Evolutionary conservation across 2,329 filamentous ascomycete genomes (phyloP), one percentile per base, ranked within the genome.

Genomic region (Ophiosphaerella korrae): DNA sequence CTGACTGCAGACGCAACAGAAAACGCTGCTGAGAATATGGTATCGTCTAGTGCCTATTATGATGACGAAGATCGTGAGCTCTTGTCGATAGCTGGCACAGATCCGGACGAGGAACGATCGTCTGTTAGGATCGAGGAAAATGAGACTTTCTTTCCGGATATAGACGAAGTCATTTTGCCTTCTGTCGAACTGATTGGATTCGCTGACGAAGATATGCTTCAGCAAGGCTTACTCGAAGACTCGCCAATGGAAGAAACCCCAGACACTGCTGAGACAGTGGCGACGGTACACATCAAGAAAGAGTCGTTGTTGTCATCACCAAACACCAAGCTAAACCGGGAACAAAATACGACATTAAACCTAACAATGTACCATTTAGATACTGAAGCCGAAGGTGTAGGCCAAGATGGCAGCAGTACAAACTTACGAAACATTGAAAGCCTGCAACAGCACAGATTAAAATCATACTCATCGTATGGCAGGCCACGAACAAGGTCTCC

Each of bases 21-120:
- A 12, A 26, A 9, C 14, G 0, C 7, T 1, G 5, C 21, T 11
- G 32, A 40, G 3, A 31, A 52, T 9, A 23, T 39, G 2, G 33
- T 58, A n/a, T 53, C 60, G 2, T 62, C 63, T 3, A 60, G 55
- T 23, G 52, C 45, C 3, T 60, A 66, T 23, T 70, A 54, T 35
- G 54, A 68, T 23, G 58, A 68, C 3, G 67, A 70, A 14, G 66
- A 71, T 9, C 57, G 52, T 3, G 66, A 69, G 3, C 45, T 69
- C 1, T 40, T 70, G 7, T 70, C 67, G 2, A 33, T 71, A 9
- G 60, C 57, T 11, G 60, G 57, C 18, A 42, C 48, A 5, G 59
- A 63, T 8, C 18, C 44, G 3, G 48, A 52, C 14, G 48, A 60
- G 3, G 48, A 49, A 9, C 48, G 52, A 24, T 40, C 38, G 12